Evolutionary conservation across 495 filamentous ascomycete species (phyloP).

Genomic region (Cercophora samala): DNA sequence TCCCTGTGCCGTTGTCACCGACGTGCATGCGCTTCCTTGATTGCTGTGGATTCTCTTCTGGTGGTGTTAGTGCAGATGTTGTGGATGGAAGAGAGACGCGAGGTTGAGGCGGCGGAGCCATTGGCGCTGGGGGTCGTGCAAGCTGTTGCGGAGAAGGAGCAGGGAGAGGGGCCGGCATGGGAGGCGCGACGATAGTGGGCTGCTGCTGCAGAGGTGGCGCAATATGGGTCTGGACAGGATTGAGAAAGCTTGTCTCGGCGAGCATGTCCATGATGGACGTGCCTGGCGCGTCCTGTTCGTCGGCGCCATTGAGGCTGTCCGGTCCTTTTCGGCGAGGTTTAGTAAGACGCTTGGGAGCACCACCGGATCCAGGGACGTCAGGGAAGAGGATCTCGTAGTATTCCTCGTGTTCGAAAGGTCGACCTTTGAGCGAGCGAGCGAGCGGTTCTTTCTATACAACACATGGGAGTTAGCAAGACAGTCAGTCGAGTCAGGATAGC

Average conservation of each 20-base stretch:
- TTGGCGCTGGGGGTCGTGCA: slow-evolving; percentile 25
- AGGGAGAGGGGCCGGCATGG: slow-evolving; percentile 12
- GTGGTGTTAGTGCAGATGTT: slow-evolving; percentile 46
- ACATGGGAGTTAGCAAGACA: background rate
- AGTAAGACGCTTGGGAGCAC: slow-evolving; percentile 49
- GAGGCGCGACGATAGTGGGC: background rate
- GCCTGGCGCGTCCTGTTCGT: slow-evolving; percentile 33
- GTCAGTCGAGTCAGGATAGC: slow-evolving; percentile 10
- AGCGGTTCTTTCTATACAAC: slow-evolving; percentile 44
- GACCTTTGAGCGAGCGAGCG: slow-evolving; percentile 44
- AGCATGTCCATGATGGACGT: slow-evolving; percentile 36
- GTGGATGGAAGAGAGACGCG: slow-evolving; percentile 35
- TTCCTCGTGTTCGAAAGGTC: slow-evolving; percentile 51
- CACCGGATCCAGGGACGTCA: slow-evolving; percentile 49
- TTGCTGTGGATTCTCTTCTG: slow-evolving; percentile 43
- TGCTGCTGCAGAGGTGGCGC: slow-evolving; percentile 17
- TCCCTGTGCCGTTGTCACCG: slow-evolving; percentile 13
- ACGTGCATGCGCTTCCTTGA: slow-evolving; percentile 34
- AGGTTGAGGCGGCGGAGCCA: slow-evolving; percentile 29
- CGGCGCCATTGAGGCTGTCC: slow-evolving; percentile 28
- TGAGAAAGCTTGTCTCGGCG: slow-evolving; percentile 24
- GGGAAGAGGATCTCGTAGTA: slow-evolving; percentile 51
- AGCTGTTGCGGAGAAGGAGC: slow-evolving; percentile 15
- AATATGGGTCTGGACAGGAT: slow-evolving; percentile 26
- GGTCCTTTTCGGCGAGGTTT: slow-evolving; percentile 43